A percentile compares a stretch with the other conserved stretches of the same genome.
These are phyloP conservation scores for Insectozyma bohioensis DNA, from an alignment of 1,139 yeast genomes.

Conservation along the genomic window DNA sequence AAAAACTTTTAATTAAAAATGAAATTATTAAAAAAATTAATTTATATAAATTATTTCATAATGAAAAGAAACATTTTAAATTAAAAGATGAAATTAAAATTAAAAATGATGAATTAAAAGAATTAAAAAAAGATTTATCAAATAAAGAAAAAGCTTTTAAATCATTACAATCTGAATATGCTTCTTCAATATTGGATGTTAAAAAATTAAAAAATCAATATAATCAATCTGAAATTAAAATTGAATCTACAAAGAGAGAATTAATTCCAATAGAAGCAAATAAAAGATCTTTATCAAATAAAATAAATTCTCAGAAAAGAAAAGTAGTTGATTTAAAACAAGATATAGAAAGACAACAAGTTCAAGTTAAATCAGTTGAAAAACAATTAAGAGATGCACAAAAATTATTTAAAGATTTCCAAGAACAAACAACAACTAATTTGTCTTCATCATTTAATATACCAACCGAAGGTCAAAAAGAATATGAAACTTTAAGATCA, in stretches of 20 bases:
- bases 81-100: conserved; percentile 24
- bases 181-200: conserved; percentile 45
- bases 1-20: conserved; percentile 49
- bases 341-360: conserved; percentile 56
- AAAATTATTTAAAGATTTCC: conserved; percentile 42
- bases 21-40: conserved; percentile 50
- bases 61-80: conserved; percentile 48
- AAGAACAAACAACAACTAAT: conserved; percentile 33
- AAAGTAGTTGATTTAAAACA: conserved; percentile 52
- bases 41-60: conserved; percentile 68
- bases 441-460: conserved; percentile 31
- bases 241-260: conserved; percentile 48
- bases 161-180: conserved; percentile 41
- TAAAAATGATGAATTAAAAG: conserved; percentile 29
- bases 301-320: conserved; percentile 46
- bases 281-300: conserved; percentile 46
- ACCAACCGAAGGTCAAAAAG: conserved; percentile 47
- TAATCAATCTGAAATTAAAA: conserved; percentile 27
- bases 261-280: conserved; percentile 60
- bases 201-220: conserved; percentile 42
- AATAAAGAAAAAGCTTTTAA: conserved; percentile 27
- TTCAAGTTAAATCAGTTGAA: conserved; percentile 39
- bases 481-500: conserved; percentile 62
- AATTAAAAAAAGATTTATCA: conserved; percentile 23
- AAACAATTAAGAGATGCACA: conserved; percentile 50